Evolutionary conservation across 768 basidiomycete species (phyloP).

Genomic region (Termitomyces sp.): DNA sequence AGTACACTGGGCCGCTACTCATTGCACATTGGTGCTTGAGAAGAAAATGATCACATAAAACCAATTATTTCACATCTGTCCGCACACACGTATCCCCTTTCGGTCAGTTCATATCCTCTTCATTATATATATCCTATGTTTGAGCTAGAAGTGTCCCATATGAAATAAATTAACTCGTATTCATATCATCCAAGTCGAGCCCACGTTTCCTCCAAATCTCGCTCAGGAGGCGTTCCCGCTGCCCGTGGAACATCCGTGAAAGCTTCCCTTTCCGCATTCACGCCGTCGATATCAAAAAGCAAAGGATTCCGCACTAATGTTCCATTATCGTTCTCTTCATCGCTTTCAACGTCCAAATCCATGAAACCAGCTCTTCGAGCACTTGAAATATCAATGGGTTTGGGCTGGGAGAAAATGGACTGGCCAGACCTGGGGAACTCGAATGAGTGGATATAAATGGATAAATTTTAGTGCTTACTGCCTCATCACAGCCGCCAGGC

Average conservation of each 20-base stretch:
- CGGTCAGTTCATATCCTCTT: constrained; percentile 1
- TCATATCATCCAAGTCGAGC: constrained; percentile 52
- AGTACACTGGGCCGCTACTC: constrained; percentile 8
- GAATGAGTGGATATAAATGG: constrained; percentile 2
- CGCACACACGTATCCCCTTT: constrained; percentile 2
- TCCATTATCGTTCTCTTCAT: constrained; percentile 58
- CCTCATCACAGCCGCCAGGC: constrained; percentile 90
- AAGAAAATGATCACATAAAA: constrained; percentile 17
- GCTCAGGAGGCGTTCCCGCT: constrained; percentile 49
- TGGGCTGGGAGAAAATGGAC: constrained; percentile 84
- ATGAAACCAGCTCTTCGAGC: constrained; percentile 68
- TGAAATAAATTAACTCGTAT: constrained; percentile 10
- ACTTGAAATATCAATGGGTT: constrained; percentile 79
- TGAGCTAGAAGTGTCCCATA: constrained; percentile 12
- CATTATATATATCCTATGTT: constrained; percentile 1
- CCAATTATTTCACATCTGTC: neutral
- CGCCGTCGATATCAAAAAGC: constrained; percentile 52
- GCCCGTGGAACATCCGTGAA: constrained; percentile 62
- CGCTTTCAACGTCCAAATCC: constrained; percentile 72
- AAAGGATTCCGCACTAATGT: constrained; percentile 61
- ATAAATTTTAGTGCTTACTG: constrained; percentile 57
- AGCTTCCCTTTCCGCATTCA: constrained; percentile 26
- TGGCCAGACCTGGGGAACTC: constrained; percentile 66
- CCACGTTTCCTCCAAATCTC: constrained; percentile 72
- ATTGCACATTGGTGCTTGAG: constrained; percentile 17